Base-by-base conservation (phyloP, 176 grass and related monocot species). In the Ananas comosus region DNA sequence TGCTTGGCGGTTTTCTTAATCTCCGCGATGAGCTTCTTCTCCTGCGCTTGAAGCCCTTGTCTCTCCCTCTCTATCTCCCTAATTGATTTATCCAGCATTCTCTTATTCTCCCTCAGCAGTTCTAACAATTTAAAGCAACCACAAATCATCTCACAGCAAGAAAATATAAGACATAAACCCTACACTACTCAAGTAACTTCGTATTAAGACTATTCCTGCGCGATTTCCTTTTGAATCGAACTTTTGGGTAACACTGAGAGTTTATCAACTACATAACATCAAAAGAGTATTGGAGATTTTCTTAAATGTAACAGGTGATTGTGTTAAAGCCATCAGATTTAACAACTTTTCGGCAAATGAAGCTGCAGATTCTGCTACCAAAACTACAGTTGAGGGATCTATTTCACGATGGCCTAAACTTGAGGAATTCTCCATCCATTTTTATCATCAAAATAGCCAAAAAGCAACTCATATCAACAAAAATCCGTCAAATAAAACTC, bases 91-190 rank as follows among this genome's bases (percentile, higher is more conserved):
- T 90, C 86, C 51, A 87, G 72, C 83, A 90, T 85, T 13, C 91
- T 78, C 49, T 96, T 96, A 56, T 96, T 96, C 79, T 96, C 84
- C 81, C 91, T 71, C 91, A 96, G 74, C 71, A 91, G 76, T 70
- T 96, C 87, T 96, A 59, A 9, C 14, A 61, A 67, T 8, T 50
- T 19, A 75, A 81, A 52, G 24, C 68, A 54, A 64, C 23, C 65
- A 71, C 28, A 48, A 80, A 61, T 48, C 4, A 28, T 27, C 64
- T 27, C 3, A 57, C 13, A 73, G 33, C 33, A 42, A 42, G 0
- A 42, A 42, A 42, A 42, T 33, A 42, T 7, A 42, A 42, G 33
- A 42, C 33, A 42, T 42, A 42, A 42, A 5, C 4, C 33, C 3
- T 5, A 33, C 5, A 33, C 5, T 6, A 4, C 33, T 42, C 33